These are phyloP conservation scores for Lenwebbia sp. DNA, from an alignment of 345 rosid species.

Conservation along the genomic window DNA sequence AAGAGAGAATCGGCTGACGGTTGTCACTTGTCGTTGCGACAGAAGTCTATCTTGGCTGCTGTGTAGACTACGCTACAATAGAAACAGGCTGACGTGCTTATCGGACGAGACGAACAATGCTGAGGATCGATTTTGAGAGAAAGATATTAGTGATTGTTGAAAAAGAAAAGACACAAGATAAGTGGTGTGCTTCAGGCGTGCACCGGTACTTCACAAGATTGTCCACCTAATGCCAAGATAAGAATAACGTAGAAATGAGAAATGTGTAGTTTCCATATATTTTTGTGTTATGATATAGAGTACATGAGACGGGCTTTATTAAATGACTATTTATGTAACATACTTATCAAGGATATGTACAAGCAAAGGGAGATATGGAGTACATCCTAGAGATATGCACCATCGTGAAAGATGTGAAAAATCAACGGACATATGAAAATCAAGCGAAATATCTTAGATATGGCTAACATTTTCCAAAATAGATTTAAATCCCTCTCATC, in stretches of 20 bases:
- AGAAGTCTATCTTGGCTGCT: background rate
- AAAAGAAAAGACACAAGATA: background rate
- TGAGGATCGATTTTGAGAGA: background rate
- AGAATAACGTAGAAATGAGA: background rate
- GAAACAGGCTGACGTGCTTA: background rate
- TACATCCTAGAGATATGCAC: background rate
- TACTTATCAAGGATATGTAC: background rate
- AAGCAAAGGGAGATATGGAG: background rate
- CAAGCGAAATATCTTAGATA: background rate
- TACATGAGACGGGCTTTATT: background rate
- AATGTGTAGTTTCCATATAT: background rate
- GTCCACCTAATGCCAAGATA: background rate
- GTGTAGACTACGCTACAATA: background rate
- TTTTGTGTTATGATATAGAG: background rate
- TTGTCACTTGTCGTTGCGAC: background rate
- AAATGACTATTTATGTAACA: background rate
- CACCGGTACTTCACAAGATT: background rate
- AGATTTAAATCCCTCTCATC: background rate
- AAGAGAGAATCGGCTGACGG: too few relatives aligned
- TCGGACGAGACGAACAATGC: background rate
- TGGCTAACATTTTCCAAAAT: background rate
- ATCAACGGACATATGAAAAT: background rate
- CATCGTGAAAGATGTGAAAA: background rate
- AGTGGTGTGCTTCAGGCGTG: background rate
- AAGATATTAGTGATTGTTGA: background rate